These are phyloP conservation scores for Nicotiana otophora DNA, from an alignment of 257 asterid genomes.

Conservation along the genomic window DNA sequence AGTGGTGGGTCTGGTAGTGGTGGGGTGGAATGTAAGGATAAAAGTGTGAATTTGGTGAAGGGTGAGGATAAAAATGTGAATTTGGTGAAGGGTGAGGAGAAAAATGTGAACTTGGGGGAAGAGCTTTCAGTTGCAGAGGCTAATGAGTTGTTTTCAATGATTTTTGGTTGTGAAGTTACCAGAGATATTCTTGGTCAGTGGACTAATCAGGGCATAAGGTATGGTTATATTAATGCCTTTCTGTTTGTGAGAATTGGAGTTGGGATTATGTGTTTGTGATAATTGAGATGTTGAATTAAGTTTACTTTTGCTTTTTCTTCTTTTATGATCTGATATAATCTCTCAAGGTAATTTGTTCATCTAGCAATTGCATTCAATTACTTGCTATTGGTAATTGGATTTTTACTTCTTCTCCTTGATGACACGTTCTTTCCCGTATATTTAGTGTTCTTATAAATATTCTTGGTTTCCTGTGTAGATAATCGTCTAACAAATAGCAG, in stretches of 20 bases:
- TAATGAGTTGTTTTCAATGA: slow-evolving; percentile 59
- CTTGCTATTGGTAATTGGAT: background rate
- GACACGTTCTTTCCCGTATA: background rate
- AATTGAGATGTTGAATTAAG: background rate
- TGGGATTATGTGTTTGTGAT: background rate
- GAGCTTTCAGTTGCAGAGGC: slow-evolving; percentile 53
- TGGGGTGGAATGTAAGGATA: slow-evolving; percentile 21
- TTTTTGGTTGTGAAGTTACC: slow-evolving; percentile 62
- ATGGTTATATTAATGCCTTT: background rate
- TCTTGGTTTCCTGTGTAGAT: background rate
- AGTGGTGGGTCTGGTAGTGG: slow-evolving; percentile 18
- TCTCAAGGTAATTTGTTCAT: background rate
- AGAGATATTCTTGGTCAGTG: slow-evolving; percentile 85
- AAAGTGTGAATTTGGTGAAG: slow-evolving; percentile 29
- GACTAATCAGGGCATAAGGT: slow-evolving; percentile 98
- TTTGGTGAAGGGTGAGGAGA: slow-evolving; percentile 17
- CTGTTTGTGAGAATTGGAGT: background rate
- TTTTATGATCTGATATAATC: background rate
- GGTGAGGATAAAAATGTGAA: slow-evolving; percentile 17
- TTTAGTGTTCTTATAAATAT: background rate
- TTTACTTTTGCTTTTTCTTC: background rate
- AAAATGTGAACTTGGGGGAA: slow-evolving; percentile 22
- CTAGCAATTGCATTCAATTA: background rate
- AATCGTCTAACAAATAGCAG: background rate
- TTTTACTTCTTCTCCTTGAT: background rate